phyloP scores from a whole-genome alignment of 352 stramenopile genomes.

The Globisporangium middletonii region DNA sequence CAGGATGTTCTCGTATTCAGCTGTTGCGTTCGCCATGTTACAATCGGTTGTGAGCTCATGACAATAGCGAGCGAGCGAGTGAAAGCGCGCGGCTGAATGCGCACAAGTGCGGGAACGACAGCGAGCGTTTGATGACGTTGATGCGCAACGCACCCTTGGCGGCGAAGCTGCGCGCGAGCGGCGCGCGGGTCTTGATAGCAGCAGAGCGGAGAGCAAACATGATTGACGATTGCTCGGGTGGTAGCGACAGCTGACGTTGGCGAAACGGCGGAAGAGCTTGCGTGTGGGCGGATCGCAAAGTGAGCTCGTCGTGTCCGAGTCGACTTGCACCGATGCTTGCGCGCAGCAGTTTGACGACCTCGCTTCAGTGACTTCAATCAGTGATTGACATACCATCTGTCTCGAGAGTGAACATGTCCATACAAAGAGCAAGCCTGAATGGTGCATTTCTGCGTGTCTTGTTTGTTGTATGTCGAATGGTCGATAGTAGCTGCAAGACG shows the following conservation, averaged over 20 bases:
- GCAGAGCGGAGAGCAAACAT: constrained; percentile 53
- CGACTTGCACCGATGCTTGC: neutral
- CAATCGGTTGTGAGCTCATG: neutral
- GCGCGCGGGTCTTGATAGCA: constrained; percentile 13
- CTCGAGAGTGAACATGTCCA: too few species aligned
- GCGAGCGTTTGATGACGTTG: neutral
- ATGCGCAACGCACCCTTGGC: constrained; percentile 33
- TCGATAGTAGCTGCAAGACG: too few species aligned
- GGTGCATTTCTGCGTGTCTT: too few species aligned
- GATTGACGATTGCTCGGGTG: neutral
- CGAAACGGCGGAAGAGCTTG: neutral
- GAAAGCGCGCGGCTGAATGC: too few species aligned
- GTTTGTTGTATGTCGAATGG: too few species aligned
- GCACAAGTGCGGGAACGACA: neutral
- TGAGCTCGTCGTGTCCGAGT: neutral
- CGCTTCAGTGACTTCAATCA: too few species aligned
- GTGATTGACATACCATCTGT: too few species aligned
- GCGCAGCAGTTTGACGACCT: too few species aligned
- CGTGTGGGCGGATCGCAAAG: neutral
- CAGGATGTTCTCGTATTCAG: constrained; percentile 83
- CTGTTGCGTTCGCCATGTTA: constrained; percentile 12
- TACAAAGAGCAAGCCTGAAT: too few species aligned
- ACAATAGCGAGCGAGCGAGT: neutral
- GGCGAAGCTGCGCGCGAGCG: constrained; percentile 42
- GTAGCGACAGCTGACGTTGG: too few species aligned